Base-by-base conservation (phyloP, 2,329 filamentous ascomycete genomes). In the Paecilomyces niveus region DNA sequence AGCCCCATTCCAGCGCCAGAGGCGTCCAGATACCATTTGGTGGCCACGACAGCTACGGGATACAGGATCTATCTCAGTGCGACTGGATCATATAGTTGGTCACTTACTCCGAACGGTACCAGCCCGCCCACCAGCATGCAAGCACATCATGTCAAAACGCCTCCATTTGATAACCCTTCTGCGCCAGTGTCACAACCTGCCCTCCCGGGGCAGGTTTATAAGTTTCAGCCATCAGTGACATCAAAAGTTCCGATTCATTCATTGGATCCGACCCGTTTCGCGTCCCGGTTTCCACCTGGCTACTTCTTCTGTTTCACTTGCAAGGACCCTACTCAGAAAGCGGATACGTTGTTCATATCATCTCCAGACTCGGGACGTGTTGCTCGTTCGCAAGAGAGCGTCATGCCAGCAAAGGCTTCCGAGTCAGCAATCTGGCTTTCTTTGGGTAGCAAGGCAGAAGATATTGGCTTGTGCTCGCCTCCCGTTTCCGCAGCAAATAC, bases 61-160 rank as follows among this genome's bases (percentile, higher is more conserved):
- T 96, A 92, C 70, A 86, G 94, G 22, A 84, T 99, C 3, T 97
- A 94, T 72, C 82, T 99, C 57, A 97, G 92, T 69, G 91, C 93
- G 4, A 96, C 92, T 0, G 89, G 88, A 63, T 88, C 90, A 18
- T 76, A 83, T 81, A 71, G 73, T 63, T 74, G 76, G 75, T 73
- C 77, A 57, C 75, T 78, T 57, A 80, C 85, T 31, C 82, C 81
- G 13, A 83, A 83, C 22, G 80, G 83, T 21, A 81, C 84, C 7
- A 87, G 81, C 59, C 86, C 89, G 0, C 92, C 94, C 0, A 92
- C 90, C 66, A 97, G 91, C 74, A 97, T 99, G 91, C 92, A 97
- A 73, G 86, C 97, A n/a, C 89, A 95, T 65, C 94, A 96, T 69
- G 90, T 99, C 74, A 95, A 94, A 70, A 96, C 96, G 59, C 94